Conservation (phyloP, 306 rosid genomes). For the Medicago ruthenica region DNA sequence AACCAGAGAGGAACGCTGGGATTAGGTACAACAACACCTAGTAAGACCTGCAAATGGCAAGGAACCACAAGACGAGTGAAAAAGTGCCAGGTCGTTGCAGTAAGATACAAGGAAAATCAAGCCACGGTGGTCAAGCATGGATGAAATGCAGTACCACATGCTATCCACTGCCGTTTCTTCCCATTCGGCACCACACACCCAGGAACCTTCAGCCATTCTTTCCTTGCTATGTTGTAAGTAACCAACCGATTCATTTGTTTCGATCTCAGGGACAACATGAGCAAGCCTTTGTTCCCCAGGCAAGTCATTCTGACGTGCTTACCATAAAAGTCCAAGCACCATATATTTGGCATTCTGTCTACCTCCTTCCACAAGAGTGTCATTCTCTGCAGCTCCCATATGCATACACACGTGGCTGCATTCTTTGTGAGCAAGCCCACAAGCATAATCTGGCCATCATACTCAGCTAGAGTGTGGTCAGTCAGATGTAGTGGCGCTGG, state of each 20-base stretch:
- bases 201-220: slow-evolving; percentile 93
- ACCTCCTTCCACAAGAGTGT: slow-evolving; percentile 99
- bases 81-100: slow-evolving; percentile 36
- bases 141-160: slow-evolving; percentile 80
- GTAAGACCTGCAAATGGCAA: slow-evolving; percentile 37
- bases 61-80: slow-evolving; percentile 22
- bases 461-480: slow-evolving; percentile 79
- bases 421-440: slow-evolving; percentile 85
- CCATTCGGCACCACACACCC: slow-evolving; percentile 59
- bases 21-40: slow-evolving; percentile 32
- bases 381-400: slow-evolving; percentile 98
- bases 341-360: slow-evolving; percentile 94
- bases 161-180: slow-evolving; percentile 72
- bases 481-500: slow-evolving; percentile 72
- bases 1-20: slow-evolving; percentile 41
- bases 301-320: slow-evolving; percentile 94
- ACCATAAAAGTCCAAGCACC: slow-evolving; percentile 98
- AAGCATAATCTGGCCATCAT: slow-evolving; percentile 77
- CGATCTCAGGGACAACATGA: slow-evolving; percentile 83
- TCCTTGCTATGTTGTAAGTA: slow-evolving; percentile 64
- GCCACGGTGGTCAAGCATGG: slow-evolving; percentile 74
- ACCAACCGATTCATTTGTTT: slow-evolving; percentile 74
- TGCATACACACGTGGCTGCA: slow-evolving; percentile 91
- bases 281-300: slow-evolving; percentile 92
- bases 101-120: slow-evolving; percentile 55